Percentiles rank a stretch among this genome's conserved stretches.
These are phyloP conservation scores for Ophiocordyceps robertsii DNA, from an alignment of 2,329 filamentous ascomycete species.

Conservation along the genomic window DNA sequence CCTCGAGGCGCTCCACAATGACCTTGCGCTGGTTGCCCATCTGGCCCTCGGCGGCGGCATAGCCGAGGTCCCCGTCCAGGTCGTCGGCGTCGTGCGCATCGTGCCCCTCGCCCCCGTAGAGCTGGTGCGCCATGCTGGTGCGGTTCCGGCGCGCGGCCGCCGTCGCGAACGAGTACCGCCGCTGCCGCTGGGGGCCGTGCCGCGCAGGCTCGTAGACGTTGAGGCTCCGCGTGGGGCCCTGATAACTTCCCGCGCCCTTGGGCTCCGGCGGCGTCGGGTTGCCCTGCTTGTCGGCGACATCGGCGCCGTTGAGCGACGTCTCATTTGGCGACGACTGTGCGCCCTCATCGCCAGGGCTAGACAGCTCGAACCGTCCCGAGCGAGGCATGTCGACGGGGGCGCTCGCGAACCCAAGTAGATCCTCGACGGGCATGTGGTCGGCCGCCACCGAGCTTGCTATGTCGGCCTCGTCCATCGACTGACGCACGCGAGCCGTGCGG, in stretches of 20 bases:
- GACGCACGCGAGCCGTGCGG: constrained; percentile 39
- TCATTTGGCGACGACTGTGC: constrained; percentile 24
- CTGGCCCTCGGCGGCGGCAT: constrained; percentile 86
- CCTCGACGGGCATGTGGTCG: constrained; percentile 28
- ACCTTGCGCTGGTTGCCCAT: constrained; percentile 86
- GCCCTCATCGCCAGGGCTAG: constrained; percentile 27
- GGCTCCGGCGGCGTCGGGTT: neutral
- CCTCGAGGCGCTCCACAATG: constrained; percentile 90
- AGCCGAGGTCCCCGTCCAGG: constrained; percentile 83
- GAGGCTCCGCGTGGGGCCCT: constrained; percentile 26
- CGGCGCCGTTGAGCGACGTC: constrained; percentile 1
- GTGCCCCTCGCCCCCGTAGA: constrained; percentile 34
- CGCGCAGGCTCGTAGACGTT: constrained; percentile 32
- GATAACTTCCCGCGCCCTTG: constrained; percentile 20
- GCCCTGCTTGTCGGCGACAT: neutral
- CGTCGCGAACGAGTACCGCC: constrained; percentile 40
- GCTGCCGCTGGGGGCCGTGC: constrained; percentile 28
- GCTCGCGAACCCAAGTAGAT: constrained; percentile 56
- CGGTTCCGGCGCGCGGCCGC: constrained; percentile 32
- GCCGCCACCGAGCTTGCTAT: constrained; percentile 40
- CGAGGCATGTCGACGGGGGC: constrained; percentile 56
- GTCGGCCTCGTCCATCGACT: constrained; percentile 69
- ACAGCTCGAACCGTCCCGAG: constrained; percentile 61
- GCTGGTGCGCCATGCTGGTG: constrained; percentile 37
- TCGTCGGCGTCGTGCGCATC: constrained; percentile 59